Evolutionary conservation across 176 grass and related monocot species (phyloP), one percentile per base, ranked within the genome.

Genomic region (Stipa capillata): DNA sequence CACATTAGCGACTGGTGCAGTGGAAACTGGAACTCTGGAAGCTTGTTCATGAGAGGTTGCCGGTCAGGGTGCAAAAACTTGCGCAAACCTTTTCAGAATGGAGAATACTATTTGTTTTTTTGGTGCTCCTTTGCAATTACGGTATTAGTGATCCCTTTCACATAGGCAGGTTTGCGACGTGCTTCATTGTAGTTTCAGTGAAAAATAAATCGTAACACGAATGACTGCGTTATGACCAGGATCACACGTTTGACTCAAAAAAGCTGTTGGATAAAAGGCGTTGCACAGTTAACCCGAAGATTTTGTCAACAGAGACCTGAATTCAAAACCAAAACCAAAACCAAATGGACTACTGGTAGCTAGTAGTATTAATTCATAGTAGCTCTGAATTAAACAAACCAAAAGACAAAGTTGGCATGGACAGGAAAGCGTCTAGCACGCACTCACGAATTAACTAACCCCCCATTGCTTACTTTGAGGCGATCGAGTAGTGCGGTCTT

Each of bases 31-130:
- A 65, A 85, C 16, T 49, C 54, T 31, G 23, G 23, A 65, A 85
- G n/a, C 27, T 74, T 79, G 43, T 18, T 33, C 10, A 52, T 64
- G 44, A 60, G 14, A 36, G 13, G 32, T 50, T n/a, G n/a, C n/a
- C n/a, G 41, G 1, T 9, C 34, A 25, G 34, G 41, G 51, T 59
- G 75, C 85, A 29, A 74, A 60, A 52, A 57, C 35, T 64, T 76
- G 85, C 77, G 45, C 31, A 56, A 44, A 63, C 50, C 0, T 53
- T 44, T 43, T 24, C 2, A 44, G 55, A 77, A 87, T 1, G 54
- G 68, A 72, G 67, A 79, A 32, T 40, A 62, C 73, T 85, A 36
- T 73, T 67, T 78, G 45, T 87, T 89, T 44, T 47, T 84, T 75
- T 70, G 69, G 63, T 84, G 9, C 68, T 51, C 12, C 0, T 29